phyloP scores from a whole-genome alignment of 352 stramenopile species.

The Phytophthora capsici region DNA sequence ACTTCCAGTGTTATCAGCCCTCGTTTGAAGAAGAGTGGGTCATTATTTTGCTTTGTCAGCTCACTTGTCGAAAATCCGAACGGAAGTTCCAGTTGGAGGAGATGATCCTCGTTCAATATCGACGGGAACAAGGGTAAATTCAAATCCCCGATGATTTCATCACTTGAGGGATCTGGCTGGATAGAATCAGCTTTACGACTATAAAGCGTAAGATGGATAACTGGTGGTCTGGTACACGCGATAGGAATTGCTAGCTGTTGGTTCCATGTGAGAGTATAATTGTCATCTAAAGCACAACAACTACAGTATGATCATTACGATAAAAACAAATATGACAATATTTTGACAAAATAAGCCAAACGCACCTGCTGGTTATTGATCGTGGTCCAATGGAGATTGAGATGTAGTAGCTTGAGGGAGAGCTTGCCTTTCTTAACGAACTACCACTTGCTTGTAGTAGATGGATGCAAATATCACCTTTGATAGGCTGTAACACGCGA shows the following conservation, averaged over 20 bases:
- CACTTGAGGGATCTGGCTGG: not conserved
- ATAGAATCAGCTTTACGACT: not conserved
- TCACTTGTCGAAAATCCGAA: constrained; percentile 14
- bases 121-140: constrained; percentile 41
- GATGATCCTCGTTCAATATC: constrained; percentile 31
- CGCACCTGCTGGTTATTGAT: constrained; percentile 21
- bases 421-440: constrained; percentile 16
- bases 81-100: constrained; percentile 40
- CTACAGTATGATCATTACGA: too few species aligned
- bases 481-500: not conserved
- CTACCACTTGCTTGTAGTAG: constrained; percentile 32
- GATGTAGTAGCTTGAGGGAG: constrained; percentile 19
- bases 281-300: too few species aligned
- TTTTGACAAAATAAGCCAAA: not conserved
- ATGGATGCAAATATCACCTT: constrained; percentile 38
- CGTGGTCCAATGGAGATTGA: constrained; percentile 16
- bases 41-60: not conserved
- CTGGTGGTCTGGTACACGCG: constrained; percentile 7
- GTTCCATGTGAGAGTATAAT: constrained; percentile 37
- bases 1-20: constrained; percentile 42
- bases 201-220: constrained; percentile 35
- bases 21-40: constrained; percentile 25
- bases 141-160: constrained; percentile 28
- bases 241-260: constrained; percentile 39
- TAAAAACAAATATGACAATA: not conserved